Percentiles rank a stretch among this genome's conserved stretches.
phyloP scores from a whole-genome alignment of 441 rosid species.

The Viola pubescens region DNA sequence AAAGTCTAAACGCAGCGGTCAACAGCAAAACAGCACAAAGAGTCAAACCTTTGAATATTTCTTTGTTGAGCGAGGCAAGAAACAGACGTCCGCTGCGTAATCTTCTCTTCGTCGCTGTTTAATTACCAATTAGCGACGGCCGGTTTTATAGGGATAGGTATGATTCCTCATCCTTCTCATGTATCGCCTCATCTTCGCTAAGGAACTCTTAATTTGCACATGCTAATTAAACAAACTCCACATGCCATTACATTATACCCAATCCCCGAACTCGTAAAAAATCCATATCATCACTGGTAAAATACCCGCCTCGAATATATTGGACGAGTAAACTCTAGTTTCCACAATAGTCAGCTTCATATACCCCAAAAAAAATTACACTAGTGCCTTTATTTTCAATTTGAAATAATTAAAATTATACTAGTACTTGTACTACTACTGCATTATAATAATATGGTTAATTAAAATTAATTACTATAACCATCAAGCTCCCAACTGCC shows the following conservation, averaged over 20 bases:
- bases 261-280: no score
- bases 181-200: background rate
- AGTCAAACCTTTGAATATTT: slow-evolving; percentile 23
- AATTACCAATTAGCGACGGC: background rate
- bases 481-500: slow-evolving; percentile 12
- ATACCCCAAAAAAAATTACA: background rate
- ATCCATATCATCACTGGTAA: background rate
- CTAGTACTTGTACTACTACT: slow-evolving; percentile 5
- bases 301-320: no score
- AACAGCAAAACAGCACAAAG: slow-evolving; percentile 7
- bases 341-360: background rate
- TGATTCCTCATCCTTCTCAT: background rate
- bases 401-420: background rate
- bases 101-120: background rate
- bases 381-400: background rate
- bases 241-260: no score
- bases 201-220: background rate
- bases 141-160: no score
- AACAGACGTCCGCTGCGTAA: background rate
- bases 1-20: slow-evolving; percentile 10
- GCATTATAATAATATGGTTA: background rate
- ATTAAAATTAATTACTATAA: background rate
- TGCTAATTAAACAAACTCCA: background rate
- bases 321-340: background rate
- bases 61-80: slow-evolving; percentile 11